Evolutionary conservation across 768 basidiomycete genomes (phyloP).

Genomic region (Psilocybe tampanensis): DNA sequence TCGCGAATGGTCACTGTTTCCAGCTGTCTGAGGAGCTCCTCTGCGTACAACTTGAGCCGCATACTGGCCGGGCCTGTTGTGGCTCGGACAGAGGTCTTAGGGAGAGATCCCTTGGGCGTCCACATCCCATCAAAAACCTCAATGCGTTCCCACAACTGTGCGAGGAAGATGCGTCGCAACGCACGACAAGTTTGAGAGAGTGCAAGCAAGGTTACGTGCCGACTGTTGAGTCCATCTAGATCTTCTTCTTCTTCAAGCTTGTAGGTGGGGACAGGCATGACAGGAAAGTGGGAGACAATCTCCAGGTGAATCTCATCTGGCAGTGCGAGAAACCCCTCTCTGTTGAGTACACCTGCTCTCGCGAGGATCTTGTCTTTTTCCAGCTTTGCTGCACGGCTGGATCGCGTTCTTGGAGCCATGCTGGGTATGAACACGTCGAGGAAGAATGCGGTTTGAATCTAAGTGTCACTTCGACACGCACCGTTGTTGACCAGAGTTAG

Average conservation of each 20-base stretch:
- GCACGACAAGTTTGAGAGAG: slow-evolving; percentile 16
- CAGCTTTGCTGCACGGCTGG: not conserved
- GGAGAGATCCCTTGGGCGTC: not conserved
- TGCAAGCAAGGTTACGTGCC: not conserved
- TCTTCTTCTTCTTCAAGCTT: no score
- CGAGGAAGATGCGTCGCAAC: slow-evolving; percentile 11
- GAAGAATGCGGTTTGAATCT: no score
- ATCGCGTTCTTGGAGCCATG: not conserved
- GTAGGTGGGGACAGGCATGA: not conserved
- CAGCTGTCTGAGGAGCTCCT: slow-evolving; percentile 16
- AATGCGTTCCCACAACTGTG: slow-evolving; percentile 15
- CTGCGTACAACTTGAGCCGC: not conserved
- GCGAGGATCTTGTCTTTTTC: not conserved
- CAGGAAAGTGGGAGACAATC: not conserved
- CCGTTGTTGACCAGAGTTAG: no score
- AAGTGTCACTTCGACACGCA: no score
- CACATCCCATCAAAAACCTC: slow-evolving; percentile 11
- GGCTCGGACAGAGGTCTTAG: not conserved
- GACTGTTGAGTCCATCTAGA: not conserved
- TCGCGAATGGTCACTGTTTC: slow-evolving; percentile 17
- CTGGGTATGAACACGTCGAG: no score
- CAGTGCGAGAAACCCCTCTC: not conserved
- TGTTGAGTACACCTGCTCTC: not conserved
- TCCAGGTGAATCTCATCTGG: not conserved
- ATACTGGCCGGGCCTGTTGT: not conserved